These are phyloP conservation scores for Teratosphaeria epicoccoides DNA, from an alignment of 2,329 filamentous ascomycete genomes.

Conservation along the genomic window DNA sequence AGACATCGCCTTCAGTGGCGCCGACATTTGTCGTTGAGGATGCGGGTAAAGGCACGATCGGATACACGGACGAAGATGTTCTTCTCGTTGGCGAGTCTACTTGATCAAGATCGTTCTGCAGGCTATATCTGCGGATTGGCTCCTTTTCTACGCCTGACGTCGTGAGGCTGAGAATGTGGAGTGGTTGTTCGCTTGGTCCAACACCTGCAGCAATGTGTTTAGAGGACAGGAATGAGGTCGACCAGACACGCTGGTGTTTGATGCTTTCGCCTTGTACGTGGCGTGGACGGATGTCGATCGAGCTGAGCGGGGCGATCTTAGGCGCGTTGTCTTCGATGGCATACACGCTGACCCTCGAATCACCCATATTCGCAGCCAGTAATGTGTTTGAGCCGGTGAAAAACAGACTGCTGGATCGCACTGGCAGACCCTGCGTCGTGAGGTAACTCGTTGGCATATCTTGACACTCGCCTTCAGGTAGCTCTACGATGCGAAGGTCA, in stretches of 20 bases:
- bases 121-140: conserved; percentile 30
- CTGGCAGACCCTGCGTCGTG: conserved; percentile 32
- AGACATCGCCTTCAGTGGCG: conserved; percentile 38
- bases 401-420: conserved; percentile 34
- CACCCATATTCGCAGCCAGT: conserved; percentile 43
- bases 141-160: conserved; percentile 32
- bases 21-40: conserved; percentile 8
- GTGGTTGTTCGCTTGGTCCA: conserved; percentile 32
- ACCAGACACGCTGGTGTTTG: conserved; percentile 32
- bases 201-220: conserved; percentile 42
- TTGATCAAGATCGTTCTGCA: conserved; percentile 21
- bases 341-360: conserved; percentile 29
- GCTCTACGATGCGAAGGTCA: conserved; percentile 33
- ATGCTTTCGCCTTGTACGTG: conserved; percentile 1
- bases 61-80: conserved; percentile 32
- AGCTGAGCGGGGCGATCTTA: conserved; percentile 28
- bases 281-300: conserved; percentile 17
- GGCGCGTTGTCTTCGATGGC: conserved; percentile 12
- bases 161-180: conserved; percentile 42
- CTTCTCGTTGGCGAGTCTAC: conserved; percentile 21
- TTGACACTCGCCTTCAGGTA: conserved; percentile 12
- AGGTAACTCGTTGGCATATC: conserved; percentile 29
- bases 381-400: conserved; percentile 21
- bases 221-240: conserved; percentile 43
- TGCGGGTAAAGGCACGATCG: conserved; percentile 32